phyloP scores from a whole-genome alignment of 164 flowering plant genomes.

The Magnolia changhungtana region DNA sequence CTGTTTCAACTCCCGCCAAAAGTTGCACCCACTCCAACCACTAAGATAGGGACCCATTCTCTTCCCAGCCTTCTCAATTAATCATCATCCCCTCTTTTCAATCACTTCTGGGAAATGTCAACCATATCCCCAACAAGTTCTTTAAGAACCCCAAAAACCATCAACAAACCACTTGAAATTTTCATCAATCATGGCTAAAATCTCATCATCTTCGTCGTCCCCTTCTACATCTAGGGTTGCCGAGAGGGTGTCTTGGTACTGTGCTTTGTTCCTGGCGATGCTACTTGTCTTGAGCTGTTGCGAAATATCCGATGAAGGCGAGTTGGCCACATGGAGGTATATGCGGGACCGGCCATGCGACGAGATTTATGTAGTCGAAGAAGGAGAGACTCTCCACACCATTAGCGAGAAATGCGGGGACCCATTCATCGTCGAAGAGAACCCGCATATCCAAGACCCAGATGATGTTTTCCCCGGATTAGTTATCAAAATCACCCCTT shows the following conservation, averaged over 20 bases:
- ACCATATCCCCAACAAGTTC: not conserved
- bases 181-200: constrained; percentile 2
- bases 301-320: constrained; percentile 8
- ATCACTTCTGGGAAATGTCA: not conserved
- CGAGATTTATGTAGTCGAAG: constrained; percentile 33
- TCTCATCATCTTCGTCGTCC: not conserved
- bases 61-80: not conserved
- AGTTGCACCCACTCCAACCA: constrained; percentile 8
- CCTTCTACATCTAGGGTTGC: not conserved
- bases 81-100: constrained; percentile 2
- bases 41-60: not conserved
- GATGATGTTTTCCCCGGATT: constrained; percentile 39
- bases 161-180: not conserved
- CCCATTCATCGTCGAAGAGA: constrained; percentile 33
- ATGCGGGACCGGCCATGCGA: constrained; percentile 23
- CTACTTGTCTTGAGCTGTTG: constrained; percentile 15
- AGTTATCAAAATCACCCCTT: constrained; percentile 32
- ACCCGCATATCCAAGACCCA: constrained; percentile 34
- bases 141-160: not conserved
- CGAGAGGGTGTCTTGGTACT: constrained; percentile 19
- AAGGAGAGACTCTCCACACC: constrained; percentile 37
- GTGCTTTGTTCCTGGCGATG: constrained; percentile 8
- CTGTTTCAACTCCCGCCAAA: not conserved
- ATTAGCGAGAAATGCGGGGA: constrained; percentile 32
- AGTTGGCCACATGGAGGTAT: not conserved